Conservation (phyloP, 1,284 basidiomycete species). For the Trichosporon sp. region DNA sequence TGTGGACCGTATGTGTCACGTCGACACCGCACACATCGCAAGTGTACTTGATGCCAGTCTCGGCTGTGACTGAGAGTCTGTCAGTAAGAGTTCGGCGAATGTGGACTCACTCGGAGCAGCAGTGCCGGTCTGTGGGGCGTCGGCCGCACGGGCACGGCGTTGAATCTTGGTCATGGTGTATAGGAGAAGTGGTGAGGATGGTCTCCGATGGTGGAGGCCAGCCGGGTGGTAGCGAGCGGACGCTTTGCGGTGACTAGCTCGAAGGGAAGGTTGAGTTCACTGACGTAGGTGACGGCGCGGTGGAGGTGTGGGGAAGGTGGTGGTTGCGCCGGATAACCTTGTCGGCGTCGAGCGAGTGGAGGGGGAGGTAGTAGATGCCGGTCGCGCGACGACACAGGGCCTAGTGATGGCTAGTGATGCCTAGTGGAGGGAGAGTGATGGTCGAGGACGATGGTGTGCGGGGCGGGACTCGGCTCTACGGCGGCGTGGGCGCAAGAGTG, state of each 20-base stretch:
- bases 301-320: constrained; percentile 1
- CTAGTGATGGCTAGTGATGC: neutral
- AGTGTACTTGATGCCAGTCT: constrained; percentile 46
- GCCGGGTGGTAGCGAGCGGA: neutral
- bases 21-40: constrained; percentile 48
- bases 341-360: neutral
- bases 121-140: constrained; percentile 8
- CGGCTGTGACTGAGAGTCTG: constrained; percentile 29
- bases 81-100: constrained; percentile 4
- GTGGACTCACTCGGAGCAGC: neutral
- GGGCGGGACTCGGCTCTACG: neutral
- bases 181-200: neutral
- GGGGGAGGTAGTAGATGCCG: neutral
- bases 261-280: neutral
- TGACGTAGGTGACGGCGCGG: neutral
- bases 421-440: neutral
- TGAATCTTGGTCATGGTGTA: constrained; percentile 46
- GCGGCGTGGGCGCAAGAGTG: neutral
- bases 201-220: constrained; percentile 1
- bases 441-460: neutral
- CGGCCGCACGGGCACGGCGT: constrained; percentile 33
- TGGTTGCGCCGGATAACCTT: neutral
- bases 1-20: constrained; percentile 76
- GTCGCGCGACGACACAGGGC: constrained; percentile 1
- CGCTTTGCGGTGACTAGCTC: neutral